These are phyloP conservation scores for Microbotryum silenes-acaulis DNA, from an alignment of 1,284 basidiomycete species.

Conservation along the genomic window DNA sequence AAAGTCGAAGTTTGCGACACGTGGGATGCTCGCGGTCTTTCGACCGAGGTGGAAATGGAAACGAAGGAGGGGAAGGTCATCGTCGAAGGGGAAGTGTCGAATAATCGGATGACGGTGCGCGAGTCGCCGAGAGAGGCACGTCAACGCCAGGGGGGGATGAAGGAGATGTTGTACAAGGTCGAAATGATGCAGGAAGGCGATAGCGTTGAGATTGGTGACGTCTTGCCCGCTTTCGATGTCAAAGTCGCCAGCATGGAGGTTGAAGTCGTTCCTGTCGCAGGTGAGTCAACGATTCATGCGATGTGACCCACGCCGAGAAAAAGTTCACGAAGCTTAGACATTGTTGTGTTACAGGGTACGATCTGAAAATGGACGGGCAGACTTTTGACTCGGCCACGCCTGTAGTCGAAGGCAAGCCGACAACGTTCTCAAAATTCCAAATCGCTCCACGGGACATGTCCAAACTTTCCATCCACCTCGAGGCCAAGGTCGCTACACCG, in stretches of 20 bases:
- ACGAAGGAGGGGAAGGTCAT: background rate
- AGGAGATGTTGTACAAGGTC: slow-evolving; percentile 2
- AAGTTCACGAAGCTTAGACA: too few species aligned
- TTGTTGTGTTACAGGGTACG: background rate
- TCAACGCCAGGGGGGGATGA: background rate
- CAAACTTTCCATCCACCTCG: too few species aligned
- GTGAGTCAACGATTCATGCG: background rate
- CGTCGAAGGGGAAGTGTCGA: background rate
- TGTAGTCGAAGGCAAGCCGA: too few species aligned
- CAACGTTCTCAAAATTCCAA: too few species aligned
- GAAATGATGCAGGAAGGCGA: background rate
- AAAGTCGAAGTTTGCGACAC: background rate
- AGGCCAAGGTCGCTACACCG: too few species aligned
- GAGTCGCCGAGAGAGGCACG: background rate
- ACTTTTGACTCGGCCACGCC: slow-evolving; percentile 1
- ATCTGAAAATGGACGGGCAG: slow-evolving; percentile 4
- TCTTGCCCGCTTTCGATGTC: background rate
- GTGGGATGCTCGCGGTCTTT: background rate
- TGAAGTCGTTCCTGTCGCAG: slow-evolving; percentile 1
- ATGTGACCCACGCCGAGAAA: too few species aligned
- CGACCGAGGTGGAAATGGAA: background rate
- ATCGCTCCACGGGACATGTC: too few species aligned
- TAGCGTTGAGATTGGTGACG: background rate
- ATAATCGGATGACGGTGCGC: background rate
- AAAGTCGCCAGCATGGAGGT: slow-evolving; percentile 7